Percentiles rank a stretch among this genome's conserved stretches.
Evolutionary conservation across 305 asterid species (phyloP).

Genomic region (Fraxinus latifolia): DNA sequence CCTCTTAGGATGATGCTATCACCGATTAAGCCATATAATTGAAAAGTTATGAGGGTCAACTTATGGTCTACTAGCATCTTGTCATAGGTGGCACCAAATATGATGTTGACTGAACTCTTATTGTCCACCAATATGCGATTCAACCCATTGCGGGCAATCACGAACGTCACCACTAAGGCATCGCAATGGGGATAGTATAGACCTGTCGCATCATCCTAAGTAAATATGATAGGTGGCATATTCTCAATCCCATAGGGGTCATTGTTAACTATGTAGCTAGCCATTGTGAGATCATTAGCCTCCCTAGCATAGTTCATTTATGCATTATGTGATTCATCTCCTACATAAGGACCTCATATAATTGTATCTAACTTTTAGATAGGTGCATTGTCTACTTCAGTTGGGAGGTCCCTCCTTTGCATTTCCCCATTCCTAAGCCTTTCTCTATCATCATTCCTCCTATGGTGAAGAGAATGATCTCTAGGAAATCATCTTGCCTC

Average conservation of each 20-base stretch:
- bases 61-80: not conserved
- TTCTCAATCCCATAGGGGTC: not conserved
- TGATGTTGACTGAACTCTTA: not conserved
- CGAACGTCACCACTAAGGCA: not conserved
- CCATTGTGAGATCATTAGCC: too few relatives aligned
- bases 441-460: too few relatives aligned
- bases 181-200: not conserved
- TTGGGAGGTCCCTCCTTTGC: too few relatives aligned
- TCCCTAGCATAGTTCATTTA: too few relatives aligned
- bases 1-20: not conserved
- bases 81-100: not conserved
- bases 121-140: not conserved
- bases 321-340: too few relatives aligned
- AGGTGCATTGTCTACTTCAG: too few relatives aligned
- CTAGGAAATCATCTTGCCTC: too few relatives aligned
- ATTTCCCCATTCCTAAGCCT: too few relatives aligned
- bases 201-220: not conserved
- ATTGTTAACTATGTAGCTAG: too few relatives aligned
- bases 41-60: not conserved
- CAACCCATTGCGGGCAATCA: not conserved
- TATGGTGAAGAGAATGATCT: too few relatives aligned
- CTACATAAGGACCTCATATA: too few relatives aligned
- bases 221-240: not conserved
- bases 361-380: too few relatives aligned
- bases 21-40: not conserved